A percentile compares a stretch with the other conserved stretches of the same genome.
Evolutionary conservation across 1,284 basidiomycete species (phyloP).

Genomic region (Agaricales sp.): DNA sequence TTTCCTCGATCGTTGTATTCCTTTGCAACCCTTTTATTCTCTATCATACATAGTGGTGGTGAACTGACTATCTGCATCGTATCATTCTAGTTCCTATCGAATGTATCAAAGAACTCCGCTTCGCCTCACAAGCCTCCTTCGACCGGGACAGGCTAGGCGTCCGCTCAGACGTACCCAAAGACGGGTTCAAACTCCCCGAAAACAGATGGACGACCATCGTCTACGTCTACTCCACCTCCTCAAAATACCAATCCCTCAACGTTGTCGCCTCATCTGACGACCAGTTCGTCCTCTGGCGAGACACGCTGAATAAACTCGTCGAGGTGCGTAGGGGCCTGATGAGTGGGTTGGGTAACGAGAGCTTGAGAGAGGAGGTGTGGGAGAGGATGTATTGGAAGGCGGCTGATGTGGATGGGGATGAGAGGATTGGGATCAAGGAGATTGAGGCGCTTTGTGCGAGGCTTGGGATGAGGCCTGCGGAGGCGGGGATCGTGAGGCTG

Average conservation of each 20-base stretch:
- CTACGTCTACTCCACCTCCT: constrained; percentile 1
- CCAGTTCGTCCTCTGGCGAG: constrained; percentile 37
- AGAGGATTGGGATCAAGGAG: constrained; percentile 39
- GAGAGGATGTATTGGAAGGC: constrained; percentile 47
- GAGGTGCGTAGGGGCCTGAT: constrained; percentile 27
- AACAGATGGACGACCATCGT: not conserved
- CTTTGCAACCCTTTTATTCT: no score
- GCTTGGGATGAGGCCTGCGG: constrained; percentile 38
- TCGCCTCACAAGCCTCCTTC: constrained; percentile 43
- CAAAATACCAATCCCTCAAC: constrained; percentile 42
- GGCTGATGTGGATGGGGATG: constrained; percentile 33
- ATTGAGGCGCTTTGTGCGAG: constrained; percentile 44
- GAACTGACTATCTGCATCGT: not conserved
- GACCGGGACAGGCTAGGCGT: constrained; percentile 23
- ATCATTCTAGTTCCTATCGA: constrained; percentile 46
- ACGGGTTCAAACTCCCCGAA: constrained; percentile 35
- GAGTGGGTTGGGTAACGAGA: constrained; percentile 29
- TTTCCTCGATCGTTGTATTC: no score
- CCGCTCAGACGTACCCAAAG: constrained; percentile 28
- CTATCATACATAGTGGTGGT: no score
- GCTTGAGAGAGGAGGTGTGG: constrained; percentile 39
- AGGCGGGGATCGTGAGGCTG: constrained; percentile 29
- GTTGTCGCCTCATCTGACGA: constrained; percentile 49
- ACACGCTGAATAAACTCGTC: constrained; percentile 25
- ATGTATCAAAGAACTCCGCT: constrained; percentile 61